Evolutionary conservation across 371 early-diverging fungal genomes (phyloP).

Genomic region (Enterocytospora artemiae): DNA sequence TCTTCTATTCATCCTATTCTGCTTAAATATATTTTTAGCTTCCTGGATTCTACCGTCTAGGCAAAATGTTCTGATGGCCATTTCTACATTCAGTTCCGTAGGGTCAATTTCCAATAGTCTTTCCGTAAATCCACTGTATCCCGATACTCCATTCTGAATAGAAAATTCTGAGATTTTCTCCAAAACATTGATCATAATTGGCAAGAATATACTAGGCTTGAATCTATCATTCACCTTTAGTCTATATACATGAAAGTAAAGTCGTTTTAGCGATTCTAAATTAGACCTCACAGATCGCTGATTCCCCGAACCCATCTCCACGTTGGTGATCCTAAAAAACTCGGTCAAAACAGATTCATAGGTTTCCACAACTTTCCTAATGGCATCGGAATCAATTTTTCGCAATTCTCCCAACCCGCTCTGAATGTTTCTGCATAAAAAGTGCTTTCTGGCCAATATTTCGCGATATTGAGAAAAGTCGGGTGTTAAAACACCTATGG

Average conservation of each 20-base stretch:
- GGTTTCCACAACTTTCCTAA: neutral
- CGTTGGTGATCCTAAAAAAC: neutral
- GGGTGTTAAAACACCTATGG: too few relatives aligned
- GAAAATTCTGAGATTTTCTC: slow-evolving; percentile 7
- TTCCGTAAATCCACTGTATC: neutral
- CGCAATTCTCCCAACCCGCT: neutral
- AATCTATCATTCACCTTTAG: neutral
- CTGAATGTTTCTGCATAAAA: neutral
- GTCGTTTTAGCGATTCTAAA: neutral
- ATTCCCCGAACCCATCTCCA: neutral
- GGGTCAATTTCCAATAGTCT: slow-evolving; percentile 7
- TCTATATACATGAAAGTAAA: neutral
- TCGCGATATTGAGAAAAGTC: too few relatives aligned
- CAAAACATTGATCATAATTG: neutral
- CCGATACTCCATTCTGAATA: neutral
- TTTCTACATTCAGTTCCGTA: slow-evolving; percentile 10
- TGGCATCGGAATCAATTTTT: neutral
- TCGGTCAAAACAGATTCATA: neutral
- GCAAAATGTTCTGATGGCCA: slow-evolving; percentile 4
- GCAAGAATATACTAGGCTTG: slow-evolving; percentile 11
- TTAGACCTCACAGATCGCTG: neutral
- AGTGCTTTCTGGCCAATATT: too few relatives aligned
- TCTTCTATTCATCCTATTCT: slow-evolving; percentile 1
- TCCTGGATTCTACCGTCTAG: neutral
- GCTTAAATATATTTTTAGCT: slow-evolving; percentile 9